phyloP scores from a whole-genome alignment of 2,329 filamentous ascomycete species.

The Phoma herbarum region DNA sequence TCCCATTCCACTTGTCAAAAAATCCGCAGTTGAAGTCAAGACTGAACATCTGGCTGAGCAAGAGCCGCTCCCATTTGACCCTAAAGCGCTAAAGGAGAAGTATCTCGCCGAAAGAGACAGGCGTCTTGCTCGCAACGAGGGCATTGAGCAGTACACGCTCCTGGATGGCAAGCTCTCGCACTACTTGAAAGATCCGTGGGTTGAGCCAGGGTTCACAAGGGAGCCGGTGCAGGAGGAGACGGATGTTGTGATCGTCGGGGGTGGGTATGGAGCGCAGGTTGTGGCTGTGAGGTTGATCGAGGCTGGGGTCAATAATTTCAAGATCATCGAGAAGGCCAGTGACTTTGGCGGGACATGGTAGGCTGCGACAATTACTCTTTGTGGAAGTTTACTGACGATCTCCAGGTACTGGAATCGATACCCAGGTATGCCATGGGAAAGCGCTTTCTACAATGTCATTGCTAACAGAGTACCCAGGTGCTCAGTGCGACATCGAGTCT shows the following conservation, averaged over 20 bases:
- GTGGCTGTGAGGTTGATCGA: slow-evolving; percentile 54
- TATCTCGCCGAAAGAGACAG: slow-evolving; percentile 43
- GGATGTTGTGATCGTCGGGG: slow-evolving; percentile 53
- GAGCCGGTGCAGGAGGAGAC: slow-evolving; percentile 41
- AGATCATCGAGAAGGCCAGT: slow-evolving; percentile 57
- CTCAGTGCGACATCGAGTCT: slow-evolving; percentile 41
- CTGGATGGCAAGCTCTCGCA: slow-evolving; percentile 38
- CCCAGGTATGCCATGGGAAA: slow-evolving; percentile 14
- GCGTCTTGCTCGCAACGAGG: slow-evolving; percentile 36
- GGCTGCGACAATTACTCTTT: background rate
- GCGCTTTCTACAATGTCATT: background rate
- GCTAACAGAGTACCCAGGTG: slow-evolving; percentile 7
- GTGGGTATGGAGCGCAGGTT: slow-evolving; percentile 56
- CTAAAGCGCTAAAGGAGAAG: slow-evolving; percentile 36
- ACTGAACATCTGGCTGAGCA: slow-evolving; percentile 25
- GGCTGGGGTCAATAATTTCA: slow-evolving; percentile 51
- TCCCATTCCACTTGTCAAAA: slow-evolving; percentile 25
- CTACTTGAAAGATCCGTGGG: slow-evolving; percentile 43
- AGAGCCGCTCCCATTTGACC: slow-evolving; percentile 37
- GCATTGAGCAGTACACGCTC: slow-evolving; percentile 40
- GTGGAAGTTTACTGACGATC: background rate
- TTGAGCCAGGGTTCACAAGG: slow-evolving; percentile 35
- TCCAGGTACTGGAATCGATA: slow-evolving; percentile 55
- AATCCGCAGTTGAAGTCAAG: slow-evolving; percentile 29
- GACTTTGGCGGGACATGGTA: slow-evolving; percentile 60